Evolutionary conservation across 768 basidiomycete genomes (phyloP).

Genomic region (Trametes maxima): DNA sequence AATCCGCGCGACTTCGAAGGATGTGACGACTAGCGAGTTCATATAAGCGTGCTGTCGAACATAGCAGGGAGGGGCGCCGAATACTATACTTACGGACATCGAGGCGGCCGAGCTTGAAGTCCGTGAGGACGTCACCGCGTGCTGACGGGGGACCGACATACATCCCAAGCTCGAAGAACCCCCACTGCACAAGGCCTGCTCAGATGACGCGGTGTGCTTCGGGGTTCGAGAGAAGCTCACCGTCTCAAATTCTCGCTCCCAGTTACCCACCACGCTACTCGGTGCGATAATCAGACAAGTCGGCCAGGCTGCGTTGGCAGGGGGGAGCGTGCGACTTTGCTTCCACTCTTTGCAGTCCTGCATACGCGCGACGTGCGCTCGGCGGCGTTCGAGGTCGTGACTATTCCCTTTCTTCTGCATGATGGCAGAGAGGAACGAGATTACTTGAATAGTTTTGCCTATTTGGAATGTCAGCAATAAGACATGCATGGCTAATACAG

Average conservation of each 20-base stretch:
- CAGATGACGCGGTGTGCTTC: neutral
- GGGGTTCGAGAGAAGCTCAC: constrained; percentile 42
- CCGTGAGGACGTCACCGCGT: constrained; percentile 57
- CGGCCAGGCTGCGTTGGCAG: constrained; percentile 75
- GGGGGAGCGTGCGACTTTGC: constrained; percentile 54
- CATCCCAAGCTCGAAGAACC: constrained; percentile 85
- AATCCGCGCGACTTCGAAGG: constrained; percentile 72
- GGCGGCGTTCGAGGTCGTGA: constrained; percentile 68
- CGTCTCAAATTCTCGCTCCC: constrained; percentile 86
- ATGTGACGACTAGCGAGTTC: constrained; percentile 65
- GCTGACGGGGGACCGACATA: constrained; percentile 59
- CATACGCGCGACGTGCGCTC: constrained; percentile 62
- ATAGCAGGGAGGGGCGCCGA: neutral
- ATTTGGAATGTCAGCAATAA: neutral
- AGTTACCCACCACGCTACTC: constrained; percentile 80
- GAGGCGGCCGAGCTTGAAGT: constrained; percentile 80
- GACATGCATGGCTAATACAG: neutral
- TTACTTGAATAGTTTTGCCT: constrained; percentile 95
- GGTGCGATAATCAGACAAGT: constrained; percentile 90
- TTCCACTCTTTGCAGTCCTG: constrained; percentile 63
- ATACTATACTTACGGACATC: constrained; percentile 72
- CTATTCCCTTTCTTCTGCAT: constrained; percentile 78
- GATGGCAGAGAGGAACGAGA: constrained; percentile 86
- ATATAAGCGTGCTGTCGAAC: neutral
- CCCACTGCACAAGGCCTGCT: constrained; percentile 62